Conservation (phyloP, 805 yeast species). For the Saturnispora bothae region DNA sequence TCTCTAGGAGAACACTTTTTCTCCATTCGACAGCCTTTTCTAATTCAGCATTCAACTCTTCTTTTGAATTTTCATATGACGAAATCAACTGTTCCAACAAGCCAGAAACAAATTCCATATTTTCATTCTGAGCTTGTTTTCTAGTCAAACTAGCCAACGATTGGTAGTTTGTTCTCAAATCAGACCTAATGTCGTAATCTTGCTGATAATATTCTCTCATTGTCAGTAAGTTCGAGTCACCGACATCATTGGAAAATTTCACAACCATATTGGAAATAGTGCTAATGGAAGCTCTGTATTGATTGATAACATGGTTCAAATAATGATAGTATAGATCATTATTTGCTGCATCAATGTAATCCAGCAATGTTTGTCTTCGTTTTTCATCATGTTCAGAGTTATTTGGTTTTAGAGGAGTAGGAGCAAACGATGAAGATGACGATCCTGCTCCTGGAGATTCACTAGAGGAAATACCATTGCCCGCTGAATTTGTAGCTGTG, state of each 20-base stretch:
- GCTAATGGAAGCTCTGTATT: slow-evolving; percentile 20
- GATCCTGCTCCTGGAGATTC: slow-evolving; percentile 1
- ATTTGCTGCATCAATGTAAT: slow-evolving; percentile 23
- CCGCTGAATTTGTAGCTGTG: slow-evolving; percentile 1
- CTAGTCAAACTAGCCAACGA: slow-evolving; percentile 24
- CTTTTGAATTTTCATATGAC: slow-evolving; percentile 20
- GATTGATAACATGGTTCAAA: slow-evolving; percentile 22
- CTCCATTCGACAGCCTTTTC: slow-evolving; percentile 19
- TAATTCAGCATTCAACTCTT: slow-evolving; percentile 15
- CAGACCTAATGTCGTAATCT: slow-evolving; percentile 16
- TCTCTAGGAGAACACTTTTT: slow-evolving; percentile 16
- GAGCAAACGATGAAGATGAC: slow-evolving; percentile 2
- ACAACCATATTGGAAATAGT: slow-evolving; percentile 19
- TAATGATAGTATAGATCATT: slow-evolving; percentile 23
- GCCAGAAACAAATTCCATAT: slow-evolving; percentile 20
- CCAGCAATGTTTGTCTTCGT: slow-evolving; percentile 14
- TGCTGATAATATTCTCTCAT: slow-evolving; percentile 25
- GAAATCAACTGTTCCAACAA: slow-evolving; percentile 20
- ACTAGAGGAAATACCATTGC: background rate
- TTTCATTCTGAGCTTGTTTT: slow-evolving; percentile 23
- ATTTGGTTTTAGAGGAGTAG: slow-evolving; percentile 7
- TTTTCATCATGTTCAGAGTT: slow-evolving; percentile 5
- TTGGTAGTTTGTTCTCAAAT: slow-evolving; percentile 23
- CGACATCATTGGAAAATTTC: slow-evolving; percentile 22
- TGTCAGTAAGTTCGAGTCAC: slow-evolving; percentile 24